Base-by-base conservation (phyloP, 306 rosid genomes). In the Biancaea sappan region DNA sequence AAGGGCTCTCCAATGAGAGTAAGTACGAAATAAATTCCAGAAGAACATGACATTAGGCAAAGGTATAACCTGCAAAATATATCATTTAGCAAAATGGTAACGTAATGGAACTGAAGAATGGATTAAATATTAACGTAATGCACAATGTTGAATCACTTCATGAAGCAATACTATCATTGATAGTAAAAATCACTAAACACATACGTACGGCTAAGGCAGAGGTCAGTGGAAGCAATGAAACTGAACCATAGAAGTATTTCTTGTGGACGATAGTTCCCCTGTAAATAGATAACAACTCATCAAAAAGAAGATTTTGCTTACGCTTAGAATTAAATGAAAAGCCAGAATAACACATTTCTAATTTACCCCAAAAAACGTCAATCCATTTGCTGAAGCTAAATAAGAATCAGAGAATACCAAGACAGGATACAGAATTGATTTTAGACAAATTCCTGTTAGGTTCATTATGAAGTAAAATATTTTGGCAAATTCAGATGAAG, bases 1-100 rank as follows among this genome's bases (percentile, higher is more conserved):
- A 37, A 87, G 81, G 60, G 98, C 99, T 70, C 96, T 90, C 98
- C 99, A 92, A 68, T 94, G 93, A 75, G 99, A 94, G 71, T 90
- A 92, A 29, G 93, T 66, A 53, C 99, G 97, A 61, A 80, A 90
- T 82, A 86, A 82, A 81, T 86, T 57, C 97, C 99, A 90, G 77
- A 94, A 94, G 86, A 92, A 94, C 2, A 94, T 86, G 32, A 94
- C 82, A 63, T 94, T 94, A 44, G 99, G 99, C 88, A 92, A 71
- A 38, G 99, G 99, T 76, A 94, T 84, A 54, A 94, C 80, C 99
- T 94, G 82, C 71, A 81, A 71, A 24, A 76, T 75, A 86, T 26
- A 84, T 62, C 24, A 75, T 28, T 53, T 66, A 44, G 59, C 62
- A 57, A 14, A 58, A 83, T 51, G 18, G 28, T 16, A 47, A 78